Evolutionary conservation across 2,329 filamentous ascomycete species (phyloP).

Genomic region (Biscogniauxia sp.): DNA sequence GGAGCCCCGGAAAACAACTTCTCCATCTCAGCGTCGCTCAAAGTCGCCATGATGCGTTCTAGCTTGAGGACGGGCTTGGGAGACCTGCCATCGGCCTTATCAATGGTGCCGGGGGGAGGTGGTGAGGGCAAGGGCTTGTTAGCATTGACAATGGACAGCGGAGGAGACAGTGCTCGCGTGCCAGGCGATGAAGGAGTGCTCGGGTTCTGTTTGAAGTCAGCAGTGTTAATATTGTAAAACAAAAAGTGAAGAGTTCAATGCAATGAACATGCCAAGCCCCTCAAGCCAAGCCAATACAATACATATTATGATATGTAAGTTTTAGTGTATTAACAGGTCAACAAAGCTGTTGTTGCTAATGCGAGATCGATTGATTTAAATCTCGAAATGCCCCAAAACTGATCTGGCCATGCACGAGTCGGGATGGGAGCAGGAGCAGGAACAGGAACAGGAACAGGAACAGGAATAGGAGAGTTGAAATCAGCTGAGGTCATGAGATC

Average conservation of each 20-base stretch:
- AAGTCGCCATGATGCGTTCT: constrained; percentile 57
- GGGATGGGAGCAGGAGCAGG: constrained; percentile 11
- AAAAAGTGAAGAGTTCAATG: neutral
- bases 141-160: constrained; percentile 40
- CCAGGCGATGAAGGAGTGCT: constrained; percentile 25
- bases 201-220: constrained; percentile 21
- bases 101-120: constrained; percentile 41
- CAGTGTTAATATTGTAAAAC: neutral
- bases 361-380: constrained; percentile 2
- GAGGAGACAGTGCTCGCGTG: constrained; percentile 23
- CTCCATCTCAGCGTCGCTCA: constrained; percentile 60
- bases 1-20: constrained; percentile 74
- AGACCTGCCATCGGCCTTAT: constrained; percentile 39
- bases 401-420: constrained; percentile 8
- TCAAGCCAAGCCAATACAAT: neutral
- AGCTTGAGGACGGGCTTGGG: constrained; percentile 49
- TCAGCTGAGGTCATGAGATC: constrained; percentile 25
- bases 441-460: constrained; percentile 7
- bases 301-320: neutral
- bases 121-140: constrained; percentile 59
- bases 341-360: constrained; percentile 1
- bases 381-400: constrained; percentile 16
- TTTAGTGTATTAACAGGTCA: neutral
- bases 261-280: neutral
- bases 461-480: constrained; percentile 20